Evolutionary conservation across 495 filamentous ascomycete genomes (phyloP).

Genomic region (Podospora comata): DNA sequence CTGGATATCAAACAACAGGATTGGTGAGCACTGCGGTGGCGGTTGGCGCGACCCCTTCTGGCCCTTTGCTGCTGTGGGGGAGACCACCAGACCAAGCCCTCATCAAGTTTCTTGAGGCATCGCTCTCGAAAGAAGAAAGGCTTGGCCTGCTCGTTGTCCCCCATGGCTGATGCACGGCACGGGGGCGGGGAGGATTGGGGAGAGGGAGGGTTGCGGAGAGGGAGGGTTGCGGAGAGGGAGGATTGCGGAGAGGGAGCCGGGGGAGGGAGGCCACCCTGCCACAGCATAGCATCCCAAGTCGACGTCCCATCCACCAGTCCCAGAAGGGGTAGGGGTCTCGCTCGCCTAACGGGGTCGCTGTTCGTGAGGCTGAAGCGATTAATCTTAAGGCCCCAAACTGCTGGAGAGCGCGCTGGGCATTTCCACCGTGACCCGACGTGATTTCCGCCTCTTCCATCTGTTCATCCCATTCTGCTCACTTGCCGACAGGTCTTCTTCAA

Average conservation of each 20-base stretch:
- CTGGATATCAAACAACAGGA: not conserved
- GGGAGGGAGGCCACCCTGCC: no score
- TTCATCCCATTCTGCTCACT: conserved; percentile 2
- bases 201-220: no score
- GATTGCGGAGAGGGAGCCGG: not conserved
- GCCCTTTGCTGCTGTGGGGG: not conserved
- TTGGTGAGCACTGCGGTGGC: conserved; percentile 1
- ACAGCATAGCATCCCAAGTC: conserved; percentile 8
- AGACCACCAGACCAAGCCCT: not conserved
- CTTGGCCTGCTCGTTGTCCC: not conserved
- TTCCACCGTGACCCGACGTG: conserved; percentile 8
- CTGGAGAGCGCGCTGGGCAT: not conserved
- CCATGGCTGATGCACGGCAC: not conserved
- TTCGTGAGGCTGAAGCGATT: conserved; percentile 22
- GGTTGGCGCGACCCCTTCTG: not conserved
- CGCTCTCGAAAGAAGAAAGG: not conserved
- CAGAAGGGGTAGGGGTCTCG: conserved; percentile 7
- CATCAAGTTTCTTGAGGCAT: no score
- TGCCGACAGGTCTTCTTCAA: not conserved
- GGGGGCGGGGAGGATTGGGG: not conserved
- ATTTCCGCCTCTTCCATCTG: conserved; percentile 5
- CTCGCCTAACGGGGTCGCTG: conserved; percentile 12
- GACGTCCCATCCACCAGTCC: not conserved
- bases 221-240: no score
- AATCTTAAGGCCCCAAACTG: conserved; percentile 12